Evolutionary conservation across 345 rosid genomes (phyloP), one percentile per base, ranked within the genome.

Genomic region (Erucastrum elatum): DNA sequence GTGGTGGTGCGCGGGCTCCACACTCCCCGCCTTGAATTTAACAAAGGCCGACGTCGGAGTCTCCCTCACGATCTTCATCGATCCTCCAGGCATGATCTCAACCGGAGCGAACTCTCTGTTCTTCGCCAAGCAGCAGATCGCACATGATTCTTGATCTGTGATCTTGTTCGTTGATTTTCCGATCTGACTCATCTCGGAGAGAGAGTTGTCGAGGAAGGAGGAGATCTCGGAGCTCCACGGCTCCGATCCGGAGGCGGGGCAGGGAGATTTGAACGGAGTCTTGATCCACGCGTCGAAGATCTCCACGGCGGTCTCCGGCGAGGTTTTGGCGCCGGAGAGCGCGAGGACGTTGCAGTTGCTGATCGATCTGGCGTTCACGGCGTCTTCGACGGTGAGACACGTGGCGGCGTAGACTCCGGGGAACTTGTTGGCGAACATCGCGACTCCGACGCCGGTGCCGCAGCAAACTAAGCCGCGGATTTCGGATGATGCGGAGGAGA

Each of bases 1-100:
- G 72, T 92, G 93, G 78, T 92, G 98, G 51, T 94, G 98, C 2
- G 97, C 98, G 0, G 97, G 98, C 76, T 94, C 98, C 2, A 90
- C 88, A 11, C 96, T 90, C 75, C 94, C 98, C 0, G 97, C 94
- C 58, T 82, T 84, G 27, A 94, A 94, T 44, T 87, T 83, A n/a
- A 94, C 89, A 8, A 94, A 75, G 2, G 97, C 97, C 4, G 94
- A 88, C 0, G 98, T 94, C 3, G 97, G 97, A 16, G 78, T 88
- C 82, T 94, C 98, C 34, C 97, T 83, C 77, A 94, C 53, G 13
- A 94, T 92, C 92, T 94, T 94, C 97, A 92, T 92, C 70, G 92
- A 85, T 0, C 92, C 94, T 2, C 98, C 97, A 1, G 97, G 96
- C 60, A 92, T 90, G 11, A 92, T 84, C 1, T 89, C 94, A 9